phyloP scores from a whole-genome alignment of 208 protist genomes.

The Leishmania tarentolae region DNA sequence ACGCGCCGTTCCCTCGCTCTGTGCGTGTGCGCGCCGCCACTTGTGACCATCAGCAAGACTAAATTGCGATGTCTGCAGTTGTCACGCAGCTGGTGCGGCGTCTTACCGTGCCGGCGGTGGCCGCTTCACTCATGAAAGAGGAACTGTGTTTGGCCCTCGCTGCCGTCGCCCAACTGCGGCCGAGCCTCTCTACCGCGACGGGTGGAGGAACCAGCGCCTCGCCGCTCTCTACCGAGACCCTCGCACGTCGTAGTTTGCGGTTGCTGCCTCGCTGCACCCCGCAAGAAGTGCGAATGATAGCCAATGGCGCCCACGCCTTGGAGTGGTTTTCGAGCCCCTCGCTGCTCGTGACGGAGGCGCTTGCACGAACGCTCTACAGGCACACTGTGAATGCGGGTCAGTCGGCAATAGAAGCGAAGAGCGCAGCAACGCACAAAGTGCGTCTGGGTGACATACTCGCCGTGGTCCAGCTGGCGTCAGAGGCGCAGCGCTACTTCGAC shows the following conservation, averaged over 20 bases:
- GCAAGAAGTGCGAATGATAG: constrained; percentile 69
- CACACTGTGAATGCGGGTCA: neutral
- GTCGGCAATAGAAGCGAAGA: neutral
- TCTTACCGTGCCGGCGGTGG: constrained; percentile 25
- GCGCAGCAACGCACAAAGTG: constrained; percentile 1
- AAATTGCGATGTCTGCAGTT: constrained; percentile 2
- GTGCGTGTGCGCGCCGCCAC: neutral
- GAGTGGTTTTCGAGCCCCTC: constrained; percentile 23
- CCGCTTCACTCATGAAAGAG: constrained; percentile 29
- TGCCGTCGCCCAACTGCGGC: constrained; percentile 45
- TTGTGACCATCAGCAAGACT: neutral
- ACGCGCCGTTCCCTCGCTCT: neutral
- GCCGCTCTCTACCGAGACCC: constrained; percentile 2
- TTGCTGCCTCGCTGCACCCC: constrained; percentile 47
- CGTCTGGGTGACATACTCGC: constrained; percentile 24
- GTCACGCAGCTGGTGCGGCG: constrained; percentile 31
- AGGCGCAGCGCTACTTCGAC: constrained; percentile 30
- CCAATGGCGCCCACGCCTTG: constrained; percentile 48
- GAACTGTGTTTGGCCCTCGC: constrained; percentile 74
- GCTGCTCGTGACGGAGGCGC: constrained; percentile 31
- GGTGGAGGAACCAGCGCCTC: constrained; percentile 4
- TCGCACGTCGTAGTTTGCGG: constrained; percentile 30
- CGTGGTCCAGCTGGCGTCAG: constrained; percentile 13
- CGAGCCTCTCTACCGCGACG: neutral
- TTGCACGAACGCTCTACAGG: constrained; percentile 41